Evolutionary conservation across 768 basidiomycete genomes (phyloP).

Genomic region (Suillus hirtellus): DNA sequence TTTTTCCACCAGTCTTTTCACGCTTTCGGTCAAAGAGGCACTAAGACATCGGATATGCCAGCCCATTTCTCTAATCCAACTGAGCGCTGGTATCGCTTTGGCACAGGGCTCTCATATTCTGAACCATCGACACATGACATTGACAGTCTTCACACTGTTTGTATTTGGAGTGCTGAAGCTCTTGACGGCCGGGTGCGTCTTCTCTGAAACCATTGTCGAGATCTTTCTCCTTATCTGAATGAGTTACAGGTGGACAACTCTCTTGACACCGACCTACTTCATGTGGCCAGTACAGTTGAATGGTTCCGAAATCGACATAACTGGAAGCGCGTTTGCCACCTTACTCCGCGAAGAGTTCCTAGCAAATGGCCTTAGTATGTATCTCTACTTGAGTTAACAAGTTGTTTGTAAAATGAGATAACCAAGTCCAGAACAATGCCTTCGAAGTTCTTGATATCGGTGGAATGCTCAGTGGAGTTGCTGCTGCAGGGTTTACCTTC

Average conservation of each 20-base stretch:
- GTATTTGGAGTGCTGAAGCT: conserved; percentile 9
- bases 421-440: conserved; percentile 3
- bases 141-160: not conserved
- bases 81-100: conserved; percentile 12
- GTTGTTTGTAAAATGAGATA: not conserved
- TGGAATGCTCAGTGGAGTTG: conserved; percentile 14
- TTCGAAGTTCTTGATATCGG: conserved; percentile 13
- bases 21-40: conserved; percentile 13
- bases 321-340: conserved; percentile 7
- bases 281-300: not conserved
- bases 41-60: conserved; percentile 14
- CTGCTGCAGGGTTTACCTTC: conserved; percentile 11
- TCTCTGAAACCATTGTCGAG: not conserved
- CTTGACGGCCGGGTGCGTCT: conserved; percentile 11
- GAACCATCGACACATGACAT: not conserved
- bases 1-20: conserved; percentile 6
- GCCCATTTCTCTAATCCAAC: conserved; percentile 11
- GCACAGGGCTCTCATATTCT: conserved; percentile 5
- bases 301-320: conserved; percentile 15
- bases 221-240: not conserved
- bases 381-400: not conserved
- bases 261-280: conserved; percentile 14
- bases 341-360: conserved; percentile 3
- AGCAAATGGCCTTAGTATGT: not conserved
- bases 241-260: conserved; percentile 16